Conservation (phyloP, 495 filamentous ascomycete species). For the Parathielavia appendiculata region DNA sequence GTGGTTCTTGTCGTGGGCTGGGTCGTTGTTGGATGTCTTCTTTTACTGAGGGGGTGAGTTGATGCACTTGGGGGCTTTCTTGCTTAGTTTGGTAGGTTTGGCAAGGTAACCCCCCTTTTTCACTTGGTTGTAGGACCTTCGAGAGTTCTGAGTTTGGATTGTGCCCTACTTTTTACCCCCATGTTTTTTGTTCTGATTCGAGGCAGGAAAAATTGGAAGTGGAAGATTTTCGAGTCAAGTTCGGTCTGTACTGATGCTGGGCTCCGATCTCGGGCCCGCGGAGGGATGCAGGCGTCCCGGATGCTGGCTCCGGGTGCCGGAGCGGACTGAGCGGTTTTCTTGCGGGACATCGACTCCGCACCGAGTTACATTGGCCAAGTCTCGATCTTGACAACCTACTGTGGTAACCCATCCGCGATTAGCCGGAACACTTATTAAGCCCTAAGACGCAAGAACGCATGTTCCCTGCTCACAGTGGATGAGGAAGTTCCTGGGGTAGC, state of each 20-base stretch:
- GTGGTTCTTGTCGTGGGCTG: not conserved
- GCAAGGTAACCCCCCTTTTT: too few relatives aligned
- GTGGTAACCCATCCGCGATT: not conserved
- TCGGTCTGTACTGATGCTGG: not conserved
- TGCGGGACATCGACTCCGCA: not conserved
- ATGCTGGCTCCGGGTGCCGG: conserved; percentile 3
- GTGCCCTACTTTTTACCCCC: not conserved
- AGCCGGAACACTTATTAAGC: not conserved
- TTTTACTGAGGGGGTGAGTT: not conserved
- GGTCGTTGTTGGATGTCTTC: not conserved
- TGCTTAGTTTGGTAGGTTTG: too few relatives aligned
- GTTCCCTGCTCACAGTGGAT: not conserved
- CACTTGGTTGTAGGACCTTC: too few relatives aligned
- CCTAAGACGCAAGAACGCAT: not conserved
- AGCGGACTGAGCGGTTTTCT: conserved; percentile 5
- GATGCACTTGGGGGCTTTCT: not conserved
- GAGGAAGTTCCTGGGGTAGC: not conserved
- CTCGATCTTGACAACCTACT: not conserved
- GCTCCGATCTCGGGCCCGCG: conserved; percentile 10
- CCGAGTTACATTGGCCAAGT: conserved; percentile 4
- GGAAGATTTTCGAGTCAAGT: too few relatives aligned
- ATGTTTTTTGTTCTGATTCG: too few relatives aligned
- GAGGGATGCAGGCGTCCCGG: not conserved
- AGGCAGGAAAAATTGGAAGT: too few relatives aligned
- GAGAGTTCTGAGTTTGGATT: not conserved